Conservation (phyloP, 495 filamentous ascomycete species). For the Annulohypoxylon moriforme region DNA sequence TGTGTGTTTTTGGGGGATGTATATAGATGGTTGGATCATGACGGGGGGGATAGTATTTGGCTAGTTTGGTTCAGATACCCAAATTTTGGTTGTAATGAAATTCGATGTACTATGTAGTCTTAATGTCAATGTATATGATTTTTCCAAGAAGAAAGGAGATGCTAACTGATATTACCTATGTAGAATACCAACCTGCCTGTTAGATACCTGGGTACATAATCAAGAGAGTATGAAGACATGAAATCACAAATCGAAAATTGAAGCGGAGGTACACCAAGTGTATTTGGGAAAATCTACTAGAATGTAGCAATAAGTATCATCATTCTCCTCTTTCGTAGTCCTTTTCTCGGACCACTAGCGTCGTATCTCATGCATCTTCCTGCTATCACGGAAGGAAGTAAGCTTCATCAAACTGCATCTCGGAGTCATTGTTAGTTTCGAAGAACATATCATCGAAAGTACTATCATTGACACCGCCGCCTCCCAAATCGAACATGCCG, state of each 20-base stretch:
- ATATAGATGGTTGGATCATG: background rate
- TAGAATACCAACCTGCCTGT: background rate
- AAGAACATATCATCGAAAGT: slow-evolving; percentile 59
- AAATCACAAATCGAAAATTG: no score
- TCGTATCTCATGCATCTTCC: background rate
- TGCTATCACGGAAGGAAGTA: slow-evolving; percentile 37
- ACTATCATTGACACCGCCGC: slow-evolving; percentile 50
- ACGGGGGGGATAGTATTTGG: background rate
- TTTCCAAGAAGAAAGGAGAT: background rate
- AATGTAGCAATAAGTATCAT: no score
- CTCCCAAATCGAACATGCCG: slow-evolving; percentile 54
- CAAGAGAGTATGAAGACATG: no score
- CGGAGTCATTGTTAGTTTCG: slow-evolving; percentile 48
- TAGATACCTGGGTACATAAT: no score
- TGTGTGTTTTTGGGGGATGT: background rate
- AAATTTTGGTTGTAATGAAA: background rate
- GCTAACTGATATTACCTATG: background rate
- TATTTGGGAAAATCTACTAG: no score
- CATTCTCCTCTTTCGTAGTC: background rate
- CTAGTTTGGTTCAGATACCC: background rate
- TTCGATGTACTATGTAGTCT: background rate
- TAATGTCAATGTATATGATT: background rate
- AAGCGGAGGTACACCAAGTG: no score
- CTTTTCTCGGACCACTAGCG: no score
- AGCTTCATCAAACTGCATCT: slow-evolving; percentile 54